phyloP scores from a whole-genome alignment of 805 yeast genomes.

The Grigorovia humatica region DNA sequence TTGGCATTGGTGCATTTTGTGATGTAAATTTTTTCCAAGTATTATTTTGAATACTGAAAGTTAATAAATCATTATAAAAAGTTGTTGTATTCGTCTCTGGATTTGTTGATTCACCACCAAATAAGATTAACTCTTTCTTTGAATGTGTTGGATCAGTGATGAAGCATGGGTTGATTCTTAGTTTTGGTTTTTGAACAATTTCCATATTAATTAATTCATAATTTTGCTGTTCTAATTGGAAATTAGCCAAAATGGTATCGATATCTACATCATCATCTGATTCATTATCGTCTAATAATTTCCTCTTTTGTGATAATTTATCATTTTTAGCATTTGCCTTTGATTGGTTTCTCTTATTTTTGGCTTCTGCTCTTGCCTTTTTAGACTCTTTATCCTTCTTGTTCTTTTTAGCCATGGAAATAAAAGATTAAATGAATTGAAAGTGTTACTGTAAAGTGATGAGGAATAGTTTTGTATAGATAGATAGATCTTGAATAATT shows the following conservation, averaged over 20 bases:
- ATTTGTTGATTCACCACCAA: conserved; percentile 77
- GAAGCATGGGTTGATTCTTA: conserved; percentile 64
- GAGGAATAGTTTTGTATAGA: too few species aligned
- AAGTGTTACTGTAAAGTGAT: too few species aligned
- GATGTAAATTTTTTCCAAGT: conserved; percentile 73
- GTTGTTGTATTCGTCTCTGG: conserved; percentile 39
- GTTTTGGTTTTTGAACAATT: conserved; percentile 48
- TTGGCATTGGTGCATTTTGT: conserved; percentile 80
- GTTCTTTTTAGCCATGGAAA: conserved; percentile 70
- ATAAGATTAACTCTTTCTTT: conserved; percentile 65
- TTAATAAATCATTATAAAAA: conserved; percentile 73
- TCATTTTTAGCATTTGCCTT: conserved; percentile 70
- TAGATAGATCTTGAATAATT: too few species aligned
- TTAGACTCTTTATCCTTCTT: conserved; percentile 86
- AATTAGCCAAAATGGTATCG: conserved; percentile 69
- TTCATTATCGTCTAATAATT: conserved; percentile 52
- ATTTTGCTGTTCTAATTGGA: conserved; percentile 68
- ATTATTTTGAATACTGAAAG: conserved; percentile 66
- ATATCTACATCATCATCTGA: conserved; percentile 77
- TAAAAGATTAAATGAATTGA: too few species aligned
- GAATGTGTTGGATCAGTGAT: conserved; percentile 67
- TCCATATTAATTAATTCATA: conserved; percentile 64
- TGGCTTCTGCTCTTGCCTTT: conserved; percentile 78
- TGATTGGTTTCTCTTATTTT: conserved; percentile 60
- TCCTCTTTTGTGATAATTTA: conserved; percentile 57